Evolutionary conservation across 2,329 filamentous ascomycete genomes (phyloP), one percentile per base, ranked within the genome.

Genomic region (Claviceps monticola): DNA sequence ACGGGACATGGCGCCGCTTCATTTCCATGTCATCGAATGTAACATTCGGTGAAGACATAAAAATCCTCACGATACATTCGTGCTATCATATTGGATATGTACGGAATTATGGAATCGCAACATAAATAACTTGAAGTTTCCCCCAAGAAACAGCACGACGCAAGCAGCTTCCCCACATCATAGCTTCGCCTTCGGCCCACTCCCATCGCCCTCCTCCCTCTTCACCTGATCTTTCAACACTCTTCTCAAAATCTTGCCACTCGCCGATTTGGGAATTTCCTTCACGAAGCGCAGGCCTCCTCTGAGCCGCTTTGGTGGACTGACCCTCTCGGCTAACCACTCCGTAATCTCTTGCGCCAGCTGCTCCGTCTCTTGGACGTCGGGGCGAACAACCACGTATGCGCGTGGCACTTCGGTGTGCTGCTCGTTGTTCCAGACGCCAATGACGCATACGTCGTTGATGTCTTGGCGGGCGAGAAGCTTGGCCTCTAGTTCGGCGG

Each of bases 231-330:
- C 71, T 57, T 78, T 71, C 49, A 86, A 64, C 23, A 75, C 65
- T 42, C 72, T 64, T 9, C 73, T 64, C 52, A 75, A 56, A 36
- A 76, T 71, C 66, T 76, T 76, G 2, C 73, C 73, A 16, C 71
- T 68, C 13, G 76, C 73, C 58, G 85, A 87, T 70, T 86, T 89
- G 13, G 85, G 84, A 34, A 90, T 80, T 26, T 71, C 71, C 37
- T 84, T 75, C 7, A 84, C 67, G 61, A 88, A 87, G 13, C 74
- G 66, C 19, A 90, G 78, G 1, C 86, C 86, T 0, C 85, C 86
- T 4, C 80, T 82, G 58, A 89, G 70, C 59, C 78, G 74, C 68
- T 90, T 90, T 58, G 82, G 76, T 48, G 69, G 73, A 0, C 80
- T 76, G 4, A 88, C 84, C 51, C 77, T 77, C 49, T 73, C 74